A percentile compares a stretch with the other conserved stretches of the same genome.
These are phyloP conservation scores for Spathaspora jeffriesii DNA, from an alignment of 1,139 yeast species.

Conservation along the genomic window DNA sequence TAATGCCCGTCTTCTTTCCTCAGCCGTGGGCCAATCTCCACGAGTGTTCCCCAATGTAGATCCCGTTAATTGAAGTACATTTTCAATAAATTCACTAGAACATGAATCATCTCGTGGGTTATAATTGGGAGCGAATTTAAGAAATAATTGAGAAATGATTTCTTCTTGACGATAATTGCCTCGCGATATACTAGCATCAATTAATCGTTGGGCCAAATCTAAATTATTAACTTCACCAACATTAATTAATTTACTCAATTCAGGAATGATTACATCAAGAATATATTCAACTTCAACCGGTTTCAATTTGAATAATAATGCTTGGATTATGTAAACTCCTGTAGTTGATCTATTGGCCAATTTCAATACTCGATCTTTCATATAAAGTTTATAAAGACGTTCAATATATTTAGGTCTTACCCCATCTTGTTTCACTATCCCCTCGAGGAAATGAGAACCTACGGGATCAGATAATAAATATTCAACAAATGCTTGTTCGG, in stretches of 20 bases:
- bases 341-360: constrained; percentile 78
- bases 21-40: constrained; percentile 92
- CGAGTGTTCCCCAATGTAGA: constrained; percentile 81
- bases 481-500: constrained; percentile 83
- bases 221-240: constrained; percentile 54
- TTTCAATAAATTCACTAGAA: constrained; percentile 58
- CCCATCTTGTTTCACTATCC: constrained; percentile 57
- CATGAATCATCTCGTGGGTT: constrained; percentile 33
- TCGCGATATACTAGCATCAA: constrained; percentile 65
- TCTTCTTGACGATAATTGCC: constrained; percentile 66
- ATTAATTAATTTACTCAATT: constrained; percentile 59
- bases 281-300: constrained; percentile 61
- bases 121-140: constrained; percentile 58
- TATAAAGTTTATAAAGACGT: constrained; percentile 69
- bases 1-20: constrained; percentile 78
- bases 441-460: constrained; percentile 88
- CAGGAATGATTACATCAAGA: constrained; percentile 70
- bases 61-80: constrained; percentile 58
- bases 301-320: constrained; percentile 60
- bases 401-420: constrained; percentile 71
- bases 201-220: constrained; percentile 67
- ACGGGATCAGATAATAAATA: constrained; percentile 82
- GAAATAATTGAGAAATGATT: constrained; percentile 58
- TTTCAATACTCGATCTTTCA: constrained; percentile 71
- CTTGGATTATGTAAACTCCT: constrained; percentile 82